A percentile compares a stretch with the other conserved stretches of the same genome.
These are phyloP conservation scores for Fusarium sp. DNA, from an alignment of 2,329 filamentous ascomycete species.

Conservation along the genomic window DNA sequence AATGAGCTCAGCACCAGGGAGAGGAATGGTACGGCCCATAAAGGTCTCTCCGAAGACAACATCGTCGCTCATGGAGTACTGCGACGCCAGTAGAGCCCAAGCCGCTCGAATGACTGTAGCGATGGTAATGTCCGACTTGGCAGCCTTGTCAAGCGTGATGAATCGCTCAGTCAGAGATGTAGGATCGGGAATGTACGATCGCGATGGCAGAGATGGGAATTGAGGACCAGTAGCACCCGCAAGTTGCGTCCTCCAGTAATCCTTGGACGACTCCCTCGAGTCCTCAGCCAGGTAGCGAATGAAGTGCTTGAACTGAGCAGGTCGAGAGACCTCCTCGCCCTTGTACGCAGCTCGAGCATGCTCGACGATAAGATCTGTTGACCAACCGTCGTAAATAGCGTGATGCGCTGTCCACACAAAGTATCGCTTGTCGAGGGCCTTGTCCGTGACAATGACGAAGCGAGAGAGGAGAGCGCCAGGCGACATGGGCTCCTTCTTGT, in stretches of 20 bases:
- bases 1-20: slow-evolving; percentile 51
- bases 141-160: slow-evolving; percentile 37
- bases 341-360: slow-evolving; percentile 44
- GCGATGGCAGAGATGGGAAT: slow-evolving; percentile 46
- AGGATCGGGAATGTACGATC: slow-evolving; percentile 46
- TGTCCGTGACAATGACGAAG: slow-evolving; percentile 56
- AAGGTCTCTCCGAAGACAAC: slow-evolving; percentile 53
- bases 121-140: slow-evolving; percentile 43
- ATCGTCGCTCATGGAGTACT: slow-evolving; percentile 49
- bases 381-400: slow-evolving; percentile 54
- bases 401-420: slow-evolving; percentile 54
- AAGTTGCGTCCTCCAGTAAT: slow-evolving; percentile 47
- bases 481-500: slow-evolving; percentile 58
- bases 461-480: slow-evolving; percentile 61
- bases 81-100: slow-evolving; percentile 50
- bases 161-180: slow-evolving; percentile 41
- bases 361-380: slow-evolving; percentile 46
- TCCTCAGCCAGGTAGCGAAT: slow-evolving; percentile 43
- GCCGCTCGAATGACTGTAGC: slow-evolving; percentile 49
- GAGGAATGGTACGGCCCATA: slow-evolving; percentile 49
- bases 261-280: slow-evolving; percentile 37
- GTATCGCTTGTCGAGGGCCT: slow-evolving; percentile 50
- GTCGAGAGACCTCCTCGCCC: slow-evolving; percentile 35
- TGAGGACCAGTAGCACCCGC: slow-evolving; percentile 46
- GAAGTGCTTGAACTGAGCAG: slow-evolving; percentile 50